Evolutionary conservation across 306 rosid species (phyloP), one percentile per base, ranked within the genome.

Genomic region (Cicer yamashitae): DNA sequence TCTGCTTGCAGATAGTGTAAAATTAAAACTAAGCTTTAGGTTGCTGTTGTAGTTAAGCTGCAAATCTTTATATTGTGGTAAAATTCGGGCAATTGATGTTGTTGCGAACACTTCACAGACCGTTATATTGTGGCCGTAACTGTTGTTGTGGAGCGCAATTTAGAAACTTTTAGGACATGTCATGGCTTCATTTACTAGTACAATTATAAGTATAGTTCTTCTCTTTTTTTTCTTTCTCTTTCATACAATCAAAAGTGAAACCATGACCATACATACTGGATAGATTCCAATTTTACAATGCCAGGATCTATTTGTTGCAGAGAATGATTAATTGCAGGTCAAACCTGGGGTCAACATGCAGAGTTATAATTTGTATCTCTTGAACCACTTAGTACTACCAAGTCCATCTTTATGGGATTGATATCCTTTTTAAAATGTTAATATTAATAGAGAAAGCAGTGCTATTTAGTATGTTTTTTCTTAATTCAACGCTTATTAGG

Each of bases 321-420:
- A 71, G 44, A 61, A 74, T 74, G 44, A 54, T 30, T 65, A 79
- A 73, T 43, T 64, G 78, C 62, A 45, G 52, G 69, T 79, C 77
- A 51, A 62, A 11, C 25, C 69, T 46, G 61, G 43, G 52, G 30
- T 63, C 78, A 76, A 43, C 62, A 45, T 44, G 74, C 7, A 14
- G 45, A 77, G 52, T 71, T 47, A 44, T 57, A 40, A 39, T 25
- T 44, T 34, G 38, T 39, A 18, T 54, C 63, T 56, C 71, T 47
- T 76, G 34, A 30, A 45, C 68, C 64, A 30, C 5, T 30, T 34
- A 53, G 54, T 54, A 48, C 13, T 61, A 18, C 25, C 51, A 17
- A 17, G 22, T 59, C 20, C 41, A 69, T 59, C 69, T 62, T 70
- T 46, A 73, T 69, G 46, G 61, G 39, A 18, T 17, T 50, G 48